Percentiles rank a stretch among this genome's conserved stretches.
phyloP scores from a whole-genome alignment of 495 filamentous ascomycete genomes.

The Hyaloscypha hepaticicola region DNA sequence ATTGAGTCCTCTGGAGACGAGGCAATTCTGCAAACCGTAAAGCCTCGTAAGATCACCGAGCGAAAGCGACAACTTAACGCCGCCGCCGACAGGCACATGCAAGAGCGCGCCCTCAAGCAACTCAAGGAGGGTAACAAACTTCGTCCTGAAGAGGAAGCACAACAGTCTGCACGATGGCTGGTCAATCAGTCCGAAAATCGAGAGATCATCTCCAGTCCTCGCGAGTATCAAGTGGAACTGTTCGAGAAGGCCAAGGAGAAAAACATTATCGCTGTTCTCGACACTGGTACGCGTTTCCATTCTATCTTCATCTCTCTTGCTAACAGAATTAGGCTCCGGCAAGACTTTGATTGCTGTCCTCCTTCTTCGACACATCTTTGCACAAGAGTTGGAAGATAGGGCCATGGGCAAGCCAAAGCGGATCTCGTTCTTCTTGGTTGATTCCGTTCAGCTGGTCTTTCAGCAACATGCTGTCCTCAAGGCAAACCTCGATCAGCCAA shows the following conservation, averaged over 20 bases:
- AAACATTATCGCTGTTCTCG: conserved; percentile 94
- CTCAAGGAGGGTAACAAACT: conserved; percentile 19
- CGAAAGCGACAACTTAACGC: conserved; percentile 50
- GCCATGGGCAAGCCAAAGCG: conserved; percentile 56
- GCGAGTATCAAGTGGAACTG: conserved; percentile 91
- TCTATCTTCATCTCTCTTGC: neutral
- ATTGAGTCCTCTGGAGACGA: conserved; percentile 4
- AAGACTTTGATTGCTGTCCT: conserved; percentile 95
- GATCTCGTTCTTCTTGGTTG: conserved; percentile 81
- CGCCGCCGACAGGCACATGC: conserved; percentile 46
- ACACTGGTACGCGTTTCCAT: conserved; percentile 61
- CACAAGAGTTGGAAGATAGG: conserved; percentile 74
- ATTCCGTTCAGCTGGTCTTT: conserved; percentile 86
- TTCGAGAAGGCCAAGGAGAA: conserved; percentile 84
- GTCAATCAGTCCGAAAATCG: conserved; percentile 34
- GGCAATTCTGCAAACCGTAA: conserved; percentile 15
- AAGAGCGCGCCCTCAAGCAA: conserved; percentile 3
- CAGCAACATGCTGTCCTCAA: conserved; percentile 85
- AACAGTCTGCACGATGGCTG: conserved; percentile 41
- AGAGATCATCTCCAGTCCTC: conserved; percentile 66
- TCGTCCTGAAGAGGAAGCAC: conserved; percentile 31
- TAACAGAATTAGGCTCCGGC: conserved; percentile 65
- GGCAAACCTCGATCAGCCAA: conserved; percentile 77
- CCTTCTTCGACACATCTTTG: conserved; percentile 73
- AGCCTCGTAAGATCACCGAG: conserved; percentile 43